These are phyloP conservation scores for Ascochyta lentis DNA, from an alignment of 2,329 filamentous ascomycete genomes.

Conservation along the genomic window DNA sequence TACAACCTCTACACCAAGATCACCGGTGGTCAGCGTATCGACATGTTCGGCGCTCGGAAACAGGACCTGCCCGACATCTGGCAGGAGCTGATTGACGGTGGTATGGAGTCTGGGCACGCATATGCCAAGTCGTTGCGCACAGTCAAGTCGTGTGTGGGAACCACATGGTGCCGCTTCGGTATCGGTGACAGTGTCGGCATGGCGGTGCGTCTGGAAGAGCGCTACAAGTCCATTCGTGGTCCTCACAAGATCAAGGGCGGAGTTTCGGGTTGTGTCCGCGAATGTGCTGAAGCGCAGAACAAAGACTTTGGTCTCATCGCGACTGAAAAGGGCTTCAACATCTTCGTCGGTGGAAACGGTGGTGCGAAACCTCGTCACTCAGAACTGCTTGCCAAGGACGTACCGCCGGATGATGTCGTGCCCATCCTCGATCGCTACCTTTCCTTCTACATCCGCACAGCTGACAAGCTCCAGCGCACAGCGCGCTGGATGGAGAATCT, in stretches of 20 bases:
- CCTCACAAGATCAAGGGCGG: constrained; percentile 93
- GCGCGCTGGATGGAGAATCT: constrained; percentile 86
- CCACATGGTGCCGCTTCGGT: constrained; percentile 88
- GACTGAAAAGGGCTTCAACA: constrained; percentile 91
- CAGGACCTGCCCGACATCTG: constrained; percentile 85
- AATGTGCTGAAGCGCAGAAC: constrained; percentile 90
- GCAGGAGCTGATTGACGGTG: constrained; percentile 78
- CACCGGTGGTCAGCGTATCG: constrained; percentile 88
- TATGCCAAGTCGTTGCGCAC: constrained; percentile 90
- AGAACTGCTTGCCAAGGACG: constrained; percentile 84
- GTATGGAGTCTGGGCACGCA: constrained; percentile 89
- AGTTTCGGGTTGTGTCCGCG: constrained; percentile 88
- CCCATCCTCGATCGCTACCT: constrained; percentile 87
- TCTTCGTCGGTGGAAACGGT: constrained; percentile 89
- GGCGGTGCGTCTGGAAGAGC: constrained; percentile 84
- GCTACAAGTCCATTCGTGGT: constrained; percentile 88
- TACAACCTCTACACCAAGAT: constrained; percentile 90
- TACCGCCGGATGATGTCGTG: constrained; percentile 80
- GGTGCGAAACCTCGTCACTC: constrained; percentile 84
- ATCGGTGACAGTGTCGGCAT: constrained; percentile 91
- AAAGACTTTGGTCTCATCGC: constrained; percentile 95
- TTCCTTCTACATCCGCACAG: constrained; percentile 92
- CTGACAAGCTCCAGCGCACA: constrained; percentile 87
- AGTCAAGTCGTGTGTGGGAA: constrained; percentile 90
- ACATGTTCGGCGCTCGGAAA: constrained; percentile 90